A percentile compares a stretch with the other conserved stretches of the same genome.
Conservation (phyloP, 2,329 filamentous ascomycete genomes). For the Apiospora aurea region DNA sequence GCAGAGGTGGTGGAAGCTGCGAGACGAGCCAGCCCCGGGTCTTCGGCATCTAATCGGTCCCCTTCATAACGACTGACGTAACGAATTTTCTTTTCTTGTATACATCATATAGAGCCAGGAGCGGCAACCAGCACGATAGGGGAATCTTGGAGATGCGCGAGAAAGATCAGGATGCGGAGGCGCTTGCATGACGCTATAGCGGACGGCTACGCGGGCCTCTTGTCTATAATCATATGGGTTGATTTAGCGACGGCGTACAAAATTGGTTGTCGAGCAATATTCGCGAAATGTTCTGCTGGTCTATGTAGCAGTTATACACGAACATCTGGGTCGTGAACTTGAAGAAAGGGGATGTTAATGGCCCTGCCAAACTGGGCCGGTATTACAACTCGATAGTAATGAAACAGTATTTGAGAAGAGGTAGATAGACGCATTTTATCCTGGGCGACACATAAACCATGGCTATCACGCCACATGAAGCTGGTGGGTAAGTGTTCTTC, state of each 20-base stretch:
- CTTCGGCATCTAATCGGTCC: slow-evolving; percentile 33
- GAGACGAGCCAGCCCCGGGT: slow-evolving; percentile 38
- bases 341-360: slow-evolving; percentile 11
- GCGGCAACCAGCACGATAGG: slow-evolving; percentile 19
- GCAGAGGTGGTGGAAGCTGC: slow-evolving; percentile 63
- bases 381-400: slow-evolving; percentile 11
- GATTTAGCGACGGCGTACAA: slow-evolving; percentile 27
- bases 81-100: slow-evolving; percentile 35
- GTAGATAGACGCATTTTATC: neutral
- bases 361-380: neutral
- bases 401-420: slow-evolving; percentile 7
- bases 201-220: neutral
- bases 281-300: slow-evolving; percentile 5
- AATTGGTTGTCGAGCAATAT: slow-evolving; percentile 22
- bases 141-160: neutral
- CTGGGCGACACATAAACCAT: neutral
- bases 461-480: neutral
- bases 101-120: slow-evolving; percentile 25
- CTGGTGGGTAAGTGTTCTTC: slow-evolving; percentile 14
- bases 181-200: neutral
- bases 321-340: neutral
- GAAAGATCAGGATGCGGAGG: neutral
- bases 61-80: slow-evolving; percentile 29
- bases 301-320: slow-evolving; percentile 15
- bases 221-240: slow-evolving; percentile 22